phyloP scores from a whole-genome alignment of 768 basidiomycete genomes.

The Kwoniella newhampshirensis region DNA sequence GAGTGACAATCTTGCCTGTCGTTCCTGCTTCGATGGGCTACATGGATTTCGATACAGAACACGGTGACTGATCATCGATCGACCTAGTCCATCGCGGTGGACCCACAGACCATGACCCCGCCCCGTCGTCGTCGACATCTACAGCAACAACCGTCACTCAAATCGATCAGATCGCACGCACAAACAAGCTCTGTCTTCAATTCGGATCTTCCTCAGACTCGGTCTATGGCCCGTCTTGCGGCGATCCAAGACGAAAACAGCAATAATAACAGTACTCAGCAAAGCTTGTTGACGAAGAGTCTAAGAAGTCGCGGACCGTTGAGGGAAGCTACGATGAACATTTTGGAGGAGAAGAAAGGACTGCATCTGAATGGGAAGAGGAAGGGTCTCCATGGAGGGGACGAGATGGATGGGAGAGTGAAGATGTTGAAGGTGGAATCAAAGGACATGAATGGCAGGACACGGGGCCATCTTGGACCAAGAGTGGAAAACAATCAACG shows the following conservation, averaged over 20 bases:
- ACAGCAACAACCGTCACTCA: slow-evolving; percentile 5
- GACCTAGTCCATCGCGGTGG: background rate
- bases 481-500: background rate
- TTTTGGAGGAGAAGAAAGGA: slow-evolving; percentile 1
- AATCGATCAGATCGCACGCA: slow-evolving; percentile 5
- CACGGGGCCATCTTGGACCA: background rate
- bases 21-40: background rate
- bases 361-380: slow-evolving; percentile 2
- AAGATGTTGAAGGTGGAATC: slow-evolving; percentile 12
- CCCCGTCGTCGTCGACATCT: slow-evolving; percentile 12
- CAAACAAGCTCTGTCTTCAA: background rate
- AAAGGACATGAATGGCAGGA: background rate
- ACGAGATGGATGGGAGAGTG: background rate
- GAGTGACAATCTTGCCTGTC: no score
- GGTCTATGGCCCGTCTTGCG: slow-evolving; percentile 16
- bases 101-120: slow-evolving; percentile 12
- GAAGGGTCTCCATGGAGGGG: slow-evolving; percentile 1
- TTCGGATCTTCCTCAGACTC: slow-evolving; percentile 4
- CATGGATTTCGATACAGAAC: background rate
- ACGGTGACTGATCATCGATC: background rate
- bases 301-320: slow-evolving; percentile 14
- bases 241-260: background rate
- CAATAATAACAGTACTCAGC: background rate
- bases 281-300: slow-evolving; percentile 2
- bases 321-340: slow-evolving; percentile 12